phyloP scores from a whole-genome alignment of 1,284 basidiomycete genomes.

The Moesziomyces sp. region DNA sequence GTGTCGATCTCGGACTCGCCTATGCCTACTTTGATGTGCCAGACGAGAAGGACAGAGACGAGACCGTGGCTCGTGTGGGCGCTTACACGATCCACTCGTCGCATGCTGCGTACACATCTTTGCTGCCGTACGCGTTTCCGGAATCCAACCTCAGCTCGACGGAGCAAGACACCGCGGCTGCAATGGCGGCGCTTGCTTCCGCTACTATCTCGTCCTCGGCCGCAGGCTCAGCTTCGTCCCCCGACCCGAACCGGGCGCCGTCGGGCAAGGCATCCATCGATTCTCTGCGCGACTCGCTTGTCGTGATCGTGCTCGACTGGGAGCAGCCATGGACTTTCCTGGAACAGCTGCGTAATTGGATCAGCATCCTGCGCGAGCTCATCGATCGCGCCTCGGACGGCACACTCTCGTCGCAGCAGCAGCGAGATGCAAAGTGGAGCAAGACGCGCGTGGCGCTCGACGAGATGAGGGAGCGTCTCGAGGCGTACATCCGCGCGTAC shows the following conservation, averaged over 20 bases:
- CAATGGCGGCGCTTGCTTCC: conserved; percentile 31
- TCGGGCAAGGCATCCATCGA: conserved; percentile 42
- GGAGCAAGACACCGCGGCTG: conserved; percentile 24
- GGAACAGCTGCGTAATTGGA: conserved; percentile 86
- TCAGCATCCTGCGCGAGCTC: conserved; percentile 69
- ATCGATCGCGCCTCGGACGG: conserved; percentile 74
- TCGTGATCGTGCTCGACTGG: conserved; percentile 94
- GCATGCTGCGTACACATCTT: conserved; percentile 76
- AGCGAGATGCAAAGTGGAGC: conserved; percentile 76
- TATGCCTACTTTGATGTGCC: conserved; percentile 62
- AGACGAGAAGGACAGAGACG: conserved; percentile 59
- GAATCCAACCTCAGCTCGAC: conserved; percentile 69
- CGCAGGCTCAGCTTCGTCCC: conserved; percentile 1
- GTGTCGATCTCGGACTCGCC: conserved; percentile 49
- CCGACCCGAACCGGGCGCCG: not conserved
- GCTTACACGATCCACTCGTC: conserved; percentile 89
- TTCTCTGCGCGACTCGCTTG: conserved; percentile 79
- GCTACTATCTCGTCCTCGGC: conserved; percentile 10
- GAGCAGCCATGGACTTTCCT: conserved; percentile 90
- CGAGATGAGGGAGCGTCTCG: conserved; percentile 83
- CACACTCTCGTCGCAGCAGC: conserved; percentile 70
- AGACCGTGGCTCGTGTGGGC: conserved; percentile 72
- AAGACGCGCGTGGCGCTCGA: conserved; percentile 67
- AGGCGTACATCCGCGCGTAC: conserved; percentile 87
- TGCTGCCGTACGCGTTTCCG: conserved; percentile 86